A percentile compares a stretch with the other conserved stretches of the same genome.
These are phyloP conservation scores for Aspergillus versicolor DNA, from an alignment of 2,329 filamentous ascomycete genomes.

Conservation along the genomic window DNA sequence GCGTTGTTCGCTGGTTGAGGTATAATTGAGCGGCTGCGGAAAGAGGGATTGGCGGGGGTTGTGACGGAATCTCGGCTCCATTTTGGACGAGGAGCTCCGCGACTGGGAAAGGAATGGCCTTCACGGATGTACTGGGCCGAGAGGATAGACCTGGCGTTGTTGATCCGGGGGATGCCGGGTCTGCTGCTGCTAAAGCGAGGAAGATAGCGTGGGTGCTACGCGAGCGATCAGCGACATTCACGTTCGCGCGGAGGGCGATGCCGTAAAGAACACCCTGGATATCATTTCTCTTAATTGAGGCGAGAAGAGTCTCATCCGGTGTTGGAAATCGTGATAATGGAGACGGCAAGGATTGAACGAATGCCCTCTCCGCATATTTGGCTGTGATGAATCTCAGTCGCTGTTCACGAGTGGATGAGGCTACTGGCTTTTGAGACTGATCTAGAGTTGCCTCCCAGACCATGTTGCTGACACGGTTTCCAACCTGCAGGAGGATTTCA, in stretches of 20 bases:
- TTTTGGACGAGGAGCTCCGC: conserved; percentile 93
- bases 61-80: conserved; percentile 78
- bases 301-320: conserved; percentile 83
- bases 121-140: conserved; percentile 36
- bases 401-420: conserved; percentile 82
- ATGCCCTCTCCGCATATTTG: conserved; percentile 86
- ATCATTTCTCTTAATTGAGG: conserved; percentile 94
- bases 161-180: conserved; percentile 72
- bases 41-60: conserved; percentile 78
- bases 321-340: conserved; percentile 74
- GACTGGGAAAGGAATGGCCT: conserved; percentile 72
- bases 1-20: conserved; percentile 69
- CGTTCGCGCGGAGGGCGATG: conserved; percentile 79
- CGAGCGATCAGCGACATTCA: conserved; percentile 82
- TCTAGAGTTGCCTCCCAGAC: conserved; percentile 91
- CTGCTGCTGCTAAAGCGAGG: conserved; percentile 85
- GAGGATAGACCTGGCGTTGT: conserved; percentile 36
- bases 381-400: conserved; percentile 90
- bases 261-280: conserved; percentile 91
- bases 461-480: conserved; percentile 94
- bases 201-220: conserved; percentile 86
- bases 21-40: conserved; percentile 79
- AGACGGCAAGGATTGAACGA: conserved; percentile 70
- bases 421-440: conserved; percentile 66
- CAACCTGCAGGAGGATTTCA: conserved; percentile 85